Evolutionary conservation across 208 protist species (phyloP).

Genomic region (Trypanosomatidae sp.): DNA sequence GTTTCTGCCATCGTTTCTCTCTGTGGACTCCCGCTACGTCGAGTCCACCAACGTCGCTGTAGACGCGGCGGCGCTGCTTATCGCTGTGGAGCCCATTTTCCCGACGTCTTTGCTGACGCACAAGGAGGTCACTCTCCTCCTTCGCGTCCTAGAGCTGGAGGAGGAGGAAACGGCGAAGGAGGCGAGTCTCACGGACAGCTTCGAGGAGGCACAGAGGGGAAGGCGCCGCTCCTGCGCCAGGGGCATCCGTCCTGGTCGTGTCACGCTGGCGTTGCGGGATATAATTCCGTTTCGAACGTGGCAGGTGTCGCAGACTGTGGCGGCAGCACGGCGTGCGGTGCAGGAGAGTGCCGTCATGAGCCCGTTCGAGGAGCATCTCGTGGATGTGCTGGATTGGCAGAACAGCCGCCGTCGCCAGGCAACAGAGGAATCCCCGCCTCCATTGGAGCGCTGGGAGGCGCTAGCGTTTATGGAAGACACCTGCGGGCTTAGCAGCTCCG

Average conservation of each 20-base stretch:
- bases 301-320: constrained; percentile 21
- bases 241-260: constrained; percentile 22
- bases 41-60: constrained; percentile 9
- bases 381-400: constrained; percentile 27
- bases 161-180: constrained; percentile 13
- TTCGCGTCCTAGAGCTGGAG: constrained; percentile 42
- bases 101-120: constrained; percentile 35
- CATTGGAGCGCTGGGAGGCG: constrained; percentile 26
- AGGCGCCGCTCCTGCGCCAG: neutral
- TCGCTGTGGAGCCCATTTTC: constrained; percentile 46
- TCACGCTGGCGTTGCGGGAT: constrained; percentile 26
- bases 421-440: constrained; percentile 19
- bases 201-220: neutral
- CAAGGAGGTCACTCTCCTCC: constrained; percentile 52
- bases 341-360: constrained; percentile 30
- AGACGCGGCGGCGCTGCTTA: constrained; percentile 15
- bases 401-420: constrained; percentile 13
- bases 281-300: constrained; percentile 31
- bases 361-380: constrained; percentile 40
- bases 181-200: neutral
- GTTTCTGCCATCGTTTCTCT: constrained; percentile 23
- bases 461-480: constrained; percentile 27
- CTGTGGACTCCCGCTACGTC: constrained; percentile 26
- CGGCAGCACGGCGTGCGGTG: constrained; percentile 16
- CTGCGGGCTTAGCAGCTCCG: constrained; percentile 44